Base-by-base conservation (phyloP, 2,329 filamentous ascomycete species). In the Aspergillus uvarum region DNA sequence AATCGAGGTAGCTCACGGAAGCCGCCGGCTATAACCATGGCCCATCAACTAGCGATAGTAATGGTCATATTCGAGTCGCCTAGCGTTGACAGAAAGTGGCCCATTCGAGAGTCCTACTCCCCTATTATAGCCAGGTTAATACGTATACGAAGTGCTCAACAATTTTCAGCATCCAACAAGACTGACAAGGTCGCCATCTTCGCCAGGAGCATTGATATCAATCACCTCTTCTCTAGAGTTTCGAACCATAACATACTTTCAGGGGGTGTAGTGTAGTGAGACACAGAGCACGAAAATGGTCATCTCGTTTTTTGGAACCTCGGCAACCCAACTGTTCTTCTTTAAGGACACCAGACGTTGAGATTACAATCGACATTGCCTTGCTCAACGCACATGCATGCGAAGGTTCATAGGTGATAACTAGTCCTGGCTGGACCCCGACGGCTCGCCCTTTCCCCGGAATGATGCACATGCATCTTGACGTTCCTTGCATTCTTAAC, bases 401-500 rank as follows among this genome's bases (percentile, higher is more conserved):
- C 51, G 10, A 22, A 29, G 51, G 38, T 19, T 53, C 35, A 29
- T 47, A n/a, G 26, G 26, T 29, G 26, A 29, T 29, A 8, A 29
- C 26, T 14, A n/a, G n/a, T 22, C 35, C 32, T 42, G 21, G 51
- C 42, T 38, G 32, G 22, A 53, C 35, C 51, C 51, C 51, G 42
- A 26, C 51, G 21, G 51, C 29, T 5, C n/a, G 7, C n/a, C 29
- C 21, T 16, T 52, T 22, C 31, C 10, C 32, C 51, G 51, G 4
- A 16, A 44, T 44, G 38, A 44, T 26, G 51, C 19, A 53, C 12
- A 26, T 53, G 51, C 51, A 53, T 11, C 35, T 53, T 53, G 48
- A 53, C 32, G 51, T 44, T 53, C 51, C 51, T 53, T 53, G 22
- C 51, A 53, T 22, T 12, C 24, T 44, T 32, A 53, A 26, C 31